A percentile compares a stretch with the other conserved stretches of the same genome.
Conservation (phyloP, 495 filamentous ascomycete genomes). For the Choiromyces venosus region DNA sequence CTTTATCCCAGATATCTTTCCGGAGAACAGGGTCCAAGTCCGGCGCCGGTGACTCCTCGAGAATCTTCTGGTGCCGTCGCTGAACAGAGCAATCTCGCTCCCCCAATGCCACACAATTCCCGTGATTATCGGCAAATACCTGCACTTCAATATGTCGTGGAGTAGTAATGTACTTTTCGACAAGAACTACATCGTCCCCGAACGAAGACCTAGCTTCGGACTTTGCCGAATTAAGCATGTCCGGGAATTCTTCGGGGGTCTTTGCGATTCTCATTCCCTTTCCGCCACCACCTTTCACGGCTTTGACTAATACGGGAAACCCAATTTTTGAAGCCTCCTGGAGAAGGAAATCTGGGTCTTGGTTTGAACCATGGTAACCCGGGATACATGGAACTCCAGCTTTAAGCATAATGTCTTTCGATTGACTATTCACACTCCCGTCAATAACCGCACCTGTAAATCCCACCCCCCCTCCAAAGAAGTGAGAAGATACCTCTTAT, state of each 20-base stretch:
- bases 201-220: slow-evolving; percentile 88
- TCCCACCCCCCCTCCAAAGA: background rate
- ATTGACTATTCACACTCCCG: slow-evolving; percentile 48
- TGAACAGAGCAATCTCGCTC: slow-evolving; percentile 86
- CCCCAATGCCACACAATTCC: slow-evolving; percentile 75
- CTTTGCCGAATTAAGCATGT: slow-evolving; percentile 78
- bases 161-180: slow-evolving; percentile 93
- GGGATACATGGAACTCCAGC: slow-evolving; percentile 94
- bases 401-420: slow-evolving; percentile 91
- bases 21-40: slow-evolving; percentile 71
- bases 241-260: slow-evolving; percentile 67
- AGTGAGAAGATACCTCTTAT: slow-evolving; percentile 64
- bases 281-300: slow-evolving; percentile 91
- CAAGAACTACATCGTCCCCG: slow-evolving; percentile 90
- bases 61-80: slow-evolving; percentile 88
- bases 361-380: slow-evolving; percentile 85
- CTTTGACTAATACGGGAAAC: slow-evolving; percentile 93
- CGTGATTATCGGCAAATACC: slow-evolving; percentile 87
- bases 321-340: slow-evolving; percentile 71
- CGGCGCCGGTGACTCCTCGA: slow-evolving; percentile 94
- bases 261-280: slow-evolving; percentile 98
- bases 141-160: slow-evolving; percentile 97
- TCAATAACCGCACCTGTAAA: slow-evolving; percentile 14
- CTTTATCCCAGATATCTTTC: slow-evolving; percentile 90
- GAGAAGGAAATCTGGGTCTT: slow-evolving; percentile 66